Base-by-base conservation (phyloP, 1,139 yeast genomes). In the Kodamaea anthophila region DNA sequence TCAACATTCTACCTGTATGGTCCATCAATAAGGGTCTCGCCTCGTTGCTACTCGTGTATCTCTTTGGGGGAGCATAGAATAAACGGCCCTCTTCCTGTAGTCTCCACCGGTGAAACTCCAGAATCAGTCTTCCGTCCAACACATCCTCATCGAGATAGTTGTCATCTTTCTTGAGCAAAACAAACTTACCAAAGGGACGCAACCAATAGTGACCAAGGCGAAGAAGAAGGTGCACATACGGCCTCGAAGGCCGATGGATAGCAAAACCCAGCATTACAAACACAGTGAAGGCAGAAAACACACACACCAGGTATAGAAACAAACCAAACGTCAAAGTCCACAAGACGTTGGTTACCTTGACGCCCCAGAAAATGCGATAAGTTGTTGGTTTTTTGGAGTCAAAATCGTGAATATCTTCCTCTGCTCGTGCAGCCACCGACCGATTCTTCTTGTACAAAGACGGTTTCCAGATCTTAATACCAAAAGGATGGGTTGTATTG, bases 391-490 rank as follows among this genome's bases (percentile, higher is more conserved):
- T 58, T 4, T 36, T 18, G 5, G 84, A 74, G 33, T 55, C 62
- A 27, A 62, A 67, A 38, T 85, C 88, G 53, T 88, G 97, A 42
- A 91, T 85, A 62, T 91, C 99, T 39, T 84, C 86, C 36, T 86
- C 94, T 1, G 97, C 97, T 34, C 87, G 78, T 20, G 79, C 68
- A 41, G 94, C 94, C 21, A 91, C 97, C 2, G 96, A 85, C 46
- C 99, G 76, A 38, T 74, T 74, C 55, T 91, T 91, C 51, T 93
- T 91, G 57, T 91, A 91, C 36, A 91, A 67, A 2, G 98, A 96
- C 1, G 98, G 98, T 50, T 91, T 91, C 98, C 98, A 91, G 44
- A 91, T 85, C 53, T 95, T 82, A 31, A 91, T 87, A 68, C 98
- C 98, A 51, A 91, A 91, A 0, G 98, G 98, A 60, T 93, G 98